Evolutionary conservation across 192 early-diverging fungal species (phyloP).

Genomic region (Irineochytrium annulatum): DNA sequence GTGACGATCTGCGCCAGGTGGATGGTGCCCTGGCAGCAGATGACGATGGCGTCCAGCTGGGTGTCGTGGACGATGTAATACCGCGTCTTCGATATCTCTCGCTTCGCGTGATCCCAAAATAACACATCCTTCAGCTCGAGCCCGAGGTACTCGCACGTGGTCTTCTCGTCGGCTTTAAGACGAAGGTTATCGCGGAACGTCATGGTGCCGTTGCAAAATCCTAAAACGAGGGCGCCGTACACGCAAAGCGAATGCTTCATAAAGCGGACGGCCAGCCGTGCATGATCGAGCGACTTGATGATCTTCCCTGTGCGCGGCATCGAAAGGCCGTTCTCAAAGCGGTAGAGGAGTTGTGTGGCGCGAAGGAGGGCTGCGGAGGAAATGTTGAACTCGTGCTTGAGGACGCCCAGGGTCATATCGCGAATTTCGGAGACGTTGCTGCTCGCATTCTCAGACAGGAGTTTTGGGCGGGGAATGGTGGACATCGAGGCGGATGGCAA

Average conservation of each 20-base stretch:
- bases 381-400: constrained; percentile 22
- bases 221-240: constrained; percentile 15
- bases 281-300: constrained; percentile 7
- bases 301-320: constrained; percentile 22
- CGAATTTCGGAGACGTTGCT: constrained; percentile 14
- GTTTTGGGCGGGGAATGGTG: not conserved
- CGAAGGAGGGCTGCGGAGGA: constrained; percentile 5
- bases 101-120: constrained; percentile 36
- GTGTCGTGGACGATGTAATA: constrained; percentile 37
- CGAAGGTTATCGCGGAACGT: constrained; percentile 18
- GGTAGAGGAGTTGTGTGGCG: constrained; percentile 13
- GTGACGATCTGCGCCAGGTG: constrained; percentile 22
- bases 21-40: constrained; percentile 39
- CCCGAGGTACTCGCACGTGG: constrained; percentile 34
- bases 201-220: constrained; percentile 14
- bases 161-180: constrained; percentile 32
- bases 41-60: constrained; percentile 32
- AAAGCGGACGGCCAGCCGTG: constrained; percentile 1
- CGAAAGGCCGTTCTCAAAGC: constrained; percentile 23
- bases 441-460: constrained; percentile 8
- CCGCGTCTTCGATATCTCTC: constrained; percentile 32
- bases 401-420: not conserved
- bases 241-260: constrained; percentile 16
- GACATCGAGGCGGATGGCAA: not conserved
- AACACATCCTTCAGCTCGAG: constrained; percentile 32